Evolutionary conservation across 768 basidiomycete species (phyloP), one percentile per base, ranked within the genome.

Genomic region (Mycena polygramma): DNA sequence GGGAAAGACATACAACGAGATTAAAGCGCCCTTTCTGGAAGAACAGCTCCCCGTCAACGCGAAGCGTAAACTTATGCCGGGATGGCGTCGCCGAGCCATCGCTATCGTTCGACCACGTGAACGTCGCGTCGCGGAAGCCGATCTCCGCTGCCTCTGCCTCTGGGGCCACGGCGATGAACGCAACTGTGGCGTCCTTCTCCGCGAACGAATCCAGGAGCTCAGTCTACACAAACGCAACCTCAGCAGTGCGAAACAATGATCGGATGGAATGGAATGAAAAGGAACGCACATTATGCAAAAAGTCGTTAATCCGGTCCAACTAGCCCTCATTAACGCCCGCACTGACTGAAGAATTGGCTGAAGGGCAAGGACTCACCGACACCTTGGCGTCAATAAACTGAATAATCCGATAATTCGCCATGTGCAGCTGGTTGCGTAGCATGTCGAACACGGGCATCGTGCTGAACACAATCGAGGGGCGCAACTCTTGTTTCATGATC

Each of bases 371-470:
- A n/a, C 57, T 26, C 39, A 60, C 46, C 46, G 92, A 92, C 4
- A 94, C 92, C 77, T 90, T 90, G 57, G 85, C 89, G 80, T 79
- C 74, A 26, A 73, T 57, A 17, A 73, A 69, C 41, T 66, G 60
- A 10, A 77, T 79, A 30, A 81, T 63, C 17, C 77, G 73, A 69
- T 78, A 80, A 24, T 82, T 77, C 1, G 79, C 76, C 76, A 79
- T 84, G 77, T 82, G 79, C 57, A 91, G 78, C 66, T 89, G 87
- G 7, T 85, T 83, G 41, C 89, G 85, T 39, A 94, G 78, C 73
- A 90, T 84, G 54, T 90, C 87, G 75, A 94, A 93, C 24, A 92
- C 89, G 65, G 86, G 77, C 81, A 89, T 86, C 64, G 85, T 86
- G 30, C 85, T 84, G 76, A 87, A 87, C 17, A 73, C 85, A 19